A percentile compares a stretch with the other conserved stretches of the same genome.
Evolutionary conservation across 2,329 filamentous ascomycete genomes (phyloP).

Genomic region (Thielaviopsis musarum): DNA sequence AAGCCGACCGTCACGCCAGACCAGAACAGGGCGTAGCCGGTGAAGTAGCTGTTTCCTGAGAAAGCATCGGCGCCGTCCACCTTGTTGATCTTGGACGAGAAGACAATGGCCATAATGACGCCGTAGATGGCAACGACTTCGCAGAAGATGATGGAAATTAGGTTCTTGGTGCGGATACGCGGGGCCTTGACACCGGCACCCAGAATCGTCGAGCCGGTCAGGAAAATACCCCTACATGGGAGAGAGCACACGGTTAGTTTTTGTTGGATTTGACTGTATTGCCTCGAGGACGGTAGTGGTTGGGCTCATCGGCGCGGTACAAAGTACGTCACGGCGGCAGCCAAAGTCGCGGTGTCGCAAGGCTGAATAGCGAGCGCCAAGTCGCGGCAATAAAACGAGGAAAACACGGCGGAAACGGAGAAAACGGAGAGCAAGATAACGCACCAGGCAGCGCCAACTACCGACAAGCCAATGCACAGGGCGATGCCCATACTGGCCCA

Average conservation of each 20-base stretch:
- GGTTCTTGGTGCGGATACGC: constrained; percentile 95
- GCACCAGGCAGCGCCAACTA: constrained; percentile 94
- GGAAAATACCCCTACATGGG: constrained; percentile 81
- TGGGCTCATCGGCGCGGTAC: neutral
- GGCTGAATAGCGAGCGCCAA: neutral
- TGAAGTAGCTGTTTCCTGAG: constrained; percentile 73
- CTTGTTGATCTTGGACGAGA: constrained; percentile 68
- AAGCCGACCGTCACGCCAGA: constrained; percentile 81
- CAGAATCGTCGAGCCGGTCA: constrained; percentile 92
- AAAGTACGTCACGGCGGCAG: no score
- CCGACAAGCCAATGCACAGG: constrained; percentile 88
- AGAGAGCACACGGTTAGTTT: neutral
- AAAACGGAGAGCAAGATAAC: constrained; percentile 15
- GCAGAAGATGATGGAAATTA: constrained; percentile 99
- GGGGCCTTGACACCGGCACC: constrained; percentile 93
- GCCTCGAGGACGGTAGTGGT: neutral
- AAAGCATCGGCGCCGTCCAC: constrained; percentile 49
- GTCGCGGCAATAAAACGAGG: neutral
- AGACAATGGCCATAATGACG: constrained; percentile 98
- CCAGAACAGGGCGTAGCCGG: constrained; percentile 93
- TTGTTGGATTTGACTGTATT: neutral
- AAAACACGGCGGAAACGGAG: neutral
- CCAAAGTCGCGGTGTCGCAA: neutral
- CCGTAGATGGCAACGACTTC: constrained; percentile 99
- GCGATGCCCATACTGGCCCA: constrained; percentile 86